A percentile compares a stretch with the other conserved stretches of the same genome.
Conservation (phyloP, 2,329 filamentous ascomycete species). For the Colletotrichum karsti region DNA sequence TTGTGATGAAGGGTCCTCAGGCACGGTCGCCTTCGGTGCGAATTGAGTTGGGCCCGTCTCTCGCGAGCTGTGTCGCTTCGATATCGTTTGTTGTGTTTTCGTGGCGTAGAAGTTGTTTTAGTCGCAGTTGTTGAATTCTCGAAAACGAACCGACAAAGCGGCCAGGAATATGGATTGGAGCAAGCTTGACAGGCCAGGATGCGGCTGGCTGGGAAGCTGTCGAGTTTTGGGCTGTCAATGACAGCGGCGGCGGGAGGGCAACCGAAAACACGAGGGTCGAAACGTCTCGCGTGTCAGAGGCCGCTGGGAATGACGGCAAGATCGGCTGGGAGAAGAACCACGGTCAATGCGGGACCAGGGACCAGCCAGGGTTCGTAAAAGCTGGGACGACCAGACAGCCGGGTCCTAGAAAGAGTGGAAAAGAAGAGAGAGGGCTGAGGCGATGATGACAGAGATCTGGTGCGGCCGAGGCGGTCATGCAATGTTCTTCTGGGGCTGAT, state of each 20-base stretch:
- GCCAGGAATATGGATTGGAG: constrained; percentile 15
- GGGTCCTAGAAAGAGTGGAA: not conserved
- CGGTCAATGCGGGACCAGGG: constrained; percentile 26
- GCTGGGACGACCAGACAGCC: constrained; percentile 12
- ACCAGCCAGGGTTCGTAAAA: not conserved
- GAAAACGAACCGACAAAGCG: constrained; percentile 5
- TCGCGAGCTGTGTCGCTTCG: not conserved
- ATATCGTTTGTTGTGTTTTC: not conserved
- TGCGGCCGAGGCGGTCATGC: not conserved
- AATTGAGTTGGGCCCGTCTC: not conserved
- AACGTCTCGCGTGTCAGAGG: constrained; percentile 31
- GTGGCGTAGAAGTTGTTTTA: not conserved
- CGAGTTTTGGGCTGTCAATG: constrained; percentile 22
- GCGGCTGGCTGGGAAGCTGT: constrained; percentile 16
- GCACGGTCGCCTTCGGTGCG: constrained; percentile 3
- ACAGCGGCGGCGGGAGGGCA: constrained; percentile 13
- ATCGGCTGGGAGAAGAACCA: constrained; percentile 23
- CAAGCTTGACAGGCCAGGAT: constrained; percentile 16
- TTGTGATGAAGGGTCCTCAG: not conserved
- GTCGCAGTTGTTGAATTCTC: not conserved
- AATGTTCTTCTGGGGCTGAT: not conserved
- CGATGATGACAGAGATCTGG: not conserved
- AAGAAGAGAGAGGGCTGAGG: not conserved
- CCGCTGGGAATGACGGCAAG: constrained; percentile 24
- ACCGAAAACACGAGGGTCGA: constrained; percentile 9